These are phyloP conservation scores for Xerocomus nothofagi DNA, from an alignment of 1,284 basidiomycete genomes.

Conservation along the genomic window DNA sequence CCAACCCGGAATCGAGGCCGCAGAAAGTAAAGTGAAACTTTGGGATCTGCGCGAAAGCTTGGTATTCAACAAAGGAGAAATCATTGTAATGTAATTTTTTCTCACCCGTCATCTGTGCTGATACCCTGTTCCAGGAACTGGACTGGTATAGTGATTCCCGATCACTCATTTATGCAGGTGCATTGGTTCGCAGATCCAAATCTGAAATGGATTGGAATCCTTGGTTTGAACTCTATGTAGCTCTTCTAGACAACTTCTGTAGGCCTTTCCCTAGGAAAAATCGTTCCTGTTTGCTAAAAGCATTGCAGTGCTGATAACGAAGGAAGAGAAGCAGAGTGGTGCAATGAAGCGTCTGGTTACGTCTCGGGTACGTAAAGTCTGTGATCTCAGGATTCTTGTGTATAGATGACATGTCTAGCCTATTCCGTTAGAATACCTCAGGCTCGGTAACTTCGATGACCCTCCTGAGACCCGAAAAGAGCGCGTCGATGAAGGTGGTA, in stretches of 20 bases:
- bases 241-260: slow-evolving; percentile 78
- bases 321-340: slow-evolving; percentile 56
- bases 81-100: slow-evolving; percentile 54
- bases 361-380: slow-evolving; percentile 53
- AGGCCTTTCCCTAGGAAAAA: slow-evolving; percentile 24
- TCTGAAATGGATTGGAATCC: slow-evolving; percentile 60
- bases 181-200: slow-evolving; percentile 52
- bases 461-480: slow-evolving; percentile 62
- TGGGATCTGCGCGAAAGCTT: slow-evolving; percentile 76
- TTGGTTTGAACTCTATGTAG: slow-evolving; percentile 68
- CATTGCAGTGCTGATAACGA: slow-evolving; percentile 57
- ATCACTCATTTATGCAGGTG: slow-evolving; percentile 63
- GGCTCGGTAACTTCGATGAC: slow-evolving; percentile 59
- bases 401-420: slow-evolving; percentile 47
- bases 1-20: slow-evolving; percentile 80
- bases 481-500: slow-evolving; percentile 52
- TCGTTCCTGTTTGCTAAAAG: slow-evolving; percentile 5
- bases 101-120: neutral
- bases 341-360: slow-evolving; percentile 52
- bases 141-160: slow-evolving; percentile 74
- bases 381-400: neutral
- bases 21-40: slow-evolving; percentile 81
- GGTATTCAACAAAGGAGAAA: slow-evolving; percentile 71
- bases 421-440: slow-evolving; percentile 73
- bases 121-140: slow-evolving; percentile 57